Evolutionary conservation across 1,139 yeast species (phyloP).

Genomic region (Meyerozyma elateridarum): DNA sequence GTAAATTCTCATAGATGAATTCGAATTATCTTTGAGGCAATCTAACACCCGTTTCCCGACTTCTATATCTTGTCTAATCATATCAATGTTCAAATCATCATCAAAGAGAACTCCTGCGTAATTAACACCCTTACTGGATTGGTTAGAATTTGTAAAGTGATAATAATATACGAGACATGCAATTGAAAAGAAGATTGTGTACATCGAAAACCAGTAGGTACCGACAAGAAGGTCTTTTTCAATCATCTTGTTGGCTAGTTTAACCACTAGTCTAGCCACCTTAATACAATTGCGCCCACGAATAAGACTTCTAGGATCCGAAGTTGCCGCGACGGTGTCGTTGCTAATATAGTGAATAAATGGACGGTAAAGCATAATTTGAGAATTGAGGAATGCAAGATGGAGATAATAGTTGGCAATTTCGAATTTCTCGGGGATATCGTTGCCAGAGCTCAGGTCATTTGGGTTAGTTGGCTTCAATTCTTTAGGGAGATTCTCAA

Average conservation of each 20-base stretch:
- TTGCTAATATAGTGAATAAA: slow-evolving; percentile 75
- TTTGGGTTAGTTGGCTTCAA: slow-evolving; percentile 67
- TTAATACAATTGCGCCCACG: slow-evolving; percentile 82
- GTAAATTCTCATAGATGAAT: slow-evolving; percentile 77
- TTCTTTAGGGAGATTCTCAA: slow-evolving; percentile 66
- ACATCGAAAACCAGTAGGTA: slow-evolving; percentile 89
- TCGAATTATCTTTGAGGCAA: slow-evolving; percentile 64
- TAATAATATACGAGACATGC: slow-evolving; percentile 83
- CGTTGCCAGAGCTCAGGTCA: slow-evolving; percentile 16
- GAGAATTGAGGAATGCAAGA: slow-evolving; percentile 76
- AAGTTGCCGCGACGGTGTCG: slow-evolving; percentile 40
- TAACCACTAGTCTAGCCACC: slow-evolving; percentile 80
- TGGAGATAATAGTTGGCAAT: slow-evolving; percentile 77
- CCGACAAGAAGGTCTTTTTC: slow-evolving; percentile 72
- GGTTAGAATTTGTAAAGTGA: slow-evolving; percentile 53
- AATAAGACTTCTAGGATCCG: slow-evolving; percentile 48
- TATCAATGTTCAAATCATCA: slow-evolving; percentile 61
- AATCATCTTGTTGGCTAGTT: slow-evolving; percentile 78
- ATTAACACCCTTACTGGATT: slow-evolving; percentile 27
- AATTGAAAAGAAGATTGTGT: slow-evolving; percentile 87
- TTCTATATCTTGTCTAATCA: slow-evolving; percentile 74
- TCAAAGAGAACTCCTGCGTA: slow-evolving; percentile 48
- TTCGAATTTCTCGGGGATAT: slow-evolving; percentile 58
- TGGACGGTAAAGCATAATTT: slow-evolving; percentile 82
- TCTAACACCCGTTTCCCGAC: slow-evolving; percentile 73